Evolutionary conservation across 192 early-diverging fungal genomes (phyloP), one percentile per base, ranked within the genome.

Genomic region (Gamsiella multidivaricata): DNA sequence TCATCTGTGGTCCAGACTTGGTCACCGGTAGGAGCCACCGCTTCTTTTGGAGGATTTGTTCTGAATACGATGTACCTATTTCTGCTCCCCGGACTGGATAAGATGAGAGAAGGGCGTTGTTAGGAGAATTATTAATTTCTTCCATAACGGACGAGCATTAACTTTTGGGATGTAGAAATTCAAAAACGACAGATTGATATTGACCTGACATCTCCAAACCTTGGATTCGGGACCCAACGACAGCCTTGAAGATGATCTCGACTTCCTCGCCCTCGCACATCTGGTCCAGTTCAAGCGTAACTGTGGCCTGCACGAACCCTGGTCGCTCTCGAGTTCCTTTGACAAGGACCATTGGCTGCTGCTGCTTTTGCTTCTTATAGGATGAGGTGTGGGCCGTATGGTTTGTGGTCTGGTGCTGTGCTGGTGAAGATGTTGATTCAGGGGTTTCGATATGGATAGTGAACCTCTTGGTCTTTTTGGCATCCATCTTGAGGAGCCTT

Each of bases 11-110:
- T 23, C 31, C 37, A 2, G 31, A 2, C 14, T 50, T 61, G 10
- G 29, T 36, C 14, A 61, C 37, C 1, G 59, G 59, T 3, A 61
- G 45, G 18, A 47, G 5, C 59, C 59, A 61, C 3, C 45, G 45
- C 25, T 61, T 61, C 2, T 43, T 43, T 36, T 61, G 59, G 23
- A 61, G 43, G 22, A 61, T 32, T 18, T 61, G 59, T 32, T 61
- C 59, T 23, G 55, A 57, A 5, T 25, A 20, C 10, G 55, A 57
- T 20, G 6, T 15, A 4, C 5, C 29, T n/a, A 41, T 3, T 25
- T 20, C 46, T 49, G 10, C 46, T 49, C 46, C 46, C 5, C n/a
- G 11, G 15, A 49, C 46, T 49, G n/a, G 11, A 41, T 5, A 3
- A 46, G 4, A 20, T 20, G 17, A 14, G 52, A 32, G 52, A 54